These are phyloP conservation scores for Trapa incisa DNA, from an alignment of 345 rosid genomes.

Conservation along the genomic window DNA sequence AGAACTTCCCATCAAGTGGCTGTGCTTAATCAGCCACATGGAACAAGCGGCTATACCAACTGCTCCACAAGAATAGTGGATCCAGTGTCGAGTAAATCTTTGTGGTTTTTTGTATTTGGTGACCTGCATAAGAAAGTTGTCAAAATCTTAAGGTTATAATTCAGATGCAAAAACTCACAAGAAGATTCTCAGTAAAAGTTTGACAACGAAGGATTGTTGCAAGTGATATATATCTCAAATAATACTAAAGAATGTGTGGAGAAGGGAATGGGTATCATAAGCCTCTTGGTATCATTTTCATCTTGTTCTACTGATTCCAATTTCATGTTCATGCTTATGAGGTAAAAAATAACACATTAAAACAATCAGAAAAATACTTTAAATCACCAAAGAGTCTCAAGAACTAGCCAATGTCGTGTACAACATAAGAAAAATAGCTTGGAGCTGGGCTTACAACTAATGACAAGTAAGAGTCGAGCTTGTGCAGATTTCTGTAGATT, in stretches of 20 bases:
- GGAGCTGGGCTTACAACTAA: constrained; percentile 33
- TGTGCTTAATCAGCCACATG: constrained; percentile 74
- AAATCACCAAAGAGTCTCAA: background rate
- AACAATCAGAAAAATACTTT: background rate
- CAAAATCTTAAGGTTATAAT: background rate
- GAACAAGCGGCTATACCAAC: constrained; percentile 68
- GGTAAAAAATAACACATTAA: background rate
- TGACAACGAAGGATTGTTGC: background rate
- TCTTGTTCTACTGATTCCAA: background rate
- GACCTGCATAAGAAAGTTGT: constrained; percentile 30
- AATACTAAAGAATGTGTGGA: background rate
- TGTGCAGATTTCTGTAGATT: constrained; percentile 52
- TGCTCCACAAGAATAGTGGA: constrained; percentile 67
- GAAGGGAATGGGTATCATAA: background rate
- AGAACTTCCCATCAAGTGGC: constrained; percentile 83
- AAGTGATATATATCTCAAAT: background rate
- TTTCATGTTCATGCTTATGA: background rate
- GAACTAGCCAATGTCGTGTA: background rate
- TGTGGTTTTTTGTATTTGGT: constrained; percentile 67
- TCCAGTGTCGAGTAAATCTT: constrained; percentile 58
- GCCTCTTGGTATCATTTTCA: background rate
- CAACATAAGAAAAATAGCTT: background rate
- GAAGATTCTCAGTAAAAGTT: background rate
- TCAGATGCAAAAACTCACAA: background rate
- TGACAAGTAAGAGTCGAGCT: constrained; percentile 53